Evolutionary conservation across 2,329 filamentous ascomycete species (phyloP).

Genomic region (Diaporthe citriasiana): DNA sequence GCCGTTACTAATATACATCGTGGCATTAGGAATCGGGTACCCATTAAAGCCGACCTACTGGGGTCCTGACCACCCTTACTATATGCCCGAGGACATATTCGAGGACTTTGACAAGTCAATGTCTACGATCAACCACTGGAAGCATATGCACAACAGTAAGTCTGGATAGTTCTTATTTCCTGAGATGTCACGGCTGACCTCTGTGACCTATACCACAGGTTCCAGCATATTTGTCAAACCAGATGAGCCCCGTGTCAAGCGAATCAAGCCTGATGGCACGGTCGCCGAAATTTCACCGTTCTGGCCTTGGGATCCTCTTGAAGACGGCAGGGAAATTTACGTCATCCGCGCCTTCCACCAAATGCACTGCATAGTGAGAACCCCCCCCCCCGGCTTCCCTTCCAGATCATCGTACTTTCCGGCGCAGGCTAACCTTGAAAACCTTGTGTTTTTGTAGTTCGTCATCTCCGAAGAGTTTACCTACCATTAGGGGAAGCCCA

Average conservation of each 20-base stretch:
- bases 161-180: background rate
- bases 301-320: slow-evolving; percentile 4
- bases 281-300: background rate
- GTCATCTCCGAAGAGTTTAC: slow-evolving; percentile 26
- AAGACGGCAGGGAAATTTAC: slow-evolving; percentile 15
- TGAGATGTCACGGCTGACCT: background rate
- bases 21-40: background rate
- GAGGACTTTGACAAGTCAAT: slow-evolving; percentile 17
- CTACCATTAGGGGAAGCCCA: slow-evolving; percentile 1
- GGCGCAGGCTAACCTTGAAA: background rate
- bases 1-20: slow-evolving; percentile 5
- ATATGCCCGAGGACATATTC: slow-evolving; percentile 19
- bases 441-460: background rate
- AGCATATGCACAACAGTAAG: slow-evolving; percentile 18
- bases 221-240: slow-evolving; percentile 15
- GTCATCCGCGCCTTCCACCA: slow-evolving; percentile 19
- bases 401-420: background rate
- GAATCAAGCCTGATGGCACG: slow-evolving; percentile 8
- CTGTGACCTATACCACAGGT: background rate
- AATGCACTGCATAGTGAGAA: slow-evolving; percentile 26
- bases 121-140: background rate
- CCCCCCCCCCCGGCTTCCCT: no score
- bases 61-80: slow-evolving; percentile 18
- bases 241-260: slow-evolving; percentile 12
- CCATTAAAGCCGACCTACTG: slow-evolving; percentile 23